Evolutionary conservation across 495 filamentous ascomycete species (phyloP).

Genomic region (Podospora anserina): DNA sequence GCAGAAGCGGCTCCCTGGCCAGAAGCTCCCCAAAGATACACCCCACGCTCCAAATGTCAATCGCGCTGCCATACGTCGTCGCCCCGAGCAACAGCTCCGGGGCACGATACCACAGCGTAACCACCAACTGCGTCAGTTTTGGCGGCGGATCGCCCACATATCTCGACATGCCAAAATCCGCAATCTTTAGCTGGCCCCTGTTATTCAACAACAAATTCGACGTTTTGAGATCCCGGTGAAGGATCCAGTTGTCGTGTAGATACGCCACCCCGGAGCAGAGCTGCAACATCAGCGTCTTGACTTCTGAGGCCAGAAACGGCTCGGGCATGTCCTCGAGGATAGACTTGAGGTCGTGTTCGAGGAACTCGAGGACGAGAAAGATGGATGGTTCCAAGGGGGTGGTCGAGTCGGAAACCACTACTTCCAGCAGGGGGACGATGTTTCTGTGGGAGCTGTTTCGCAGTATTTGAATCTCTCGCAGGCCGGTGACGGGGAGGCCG

Average conservation of each 20-base stretch:
- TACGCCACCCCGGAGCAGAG: constrained; percentile 78
- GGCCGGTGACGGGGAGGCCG: constrained; percentile 87
- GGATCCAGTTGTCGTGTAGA: constrained; percentile 86
- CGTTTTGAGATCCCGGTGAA: constrained; percentile 96
- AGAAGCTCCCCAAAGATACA: constrained; percentile 96
- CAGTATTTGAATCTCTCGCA: constrained; percentile 74
- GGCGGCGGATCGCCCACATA: constrained; percentile 79
- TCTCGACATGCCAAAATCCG: constrained; percentile 96
- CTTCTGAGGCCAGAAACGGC: constrained; percentile 88
- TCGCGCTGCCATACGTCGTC: constrained; percentile 66
- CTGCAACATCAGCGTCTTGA: constrained; percentile 85
- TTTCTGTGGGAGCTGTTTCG: constrained; percentile 62
- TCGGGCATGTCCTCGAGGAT: constrained; percentile 91
- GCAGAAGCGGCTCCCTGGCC: constrained; percentile 75
- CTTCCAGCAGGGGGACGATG: constrained; percentile 75
- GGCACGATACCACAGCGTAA: constrained; percentile 94
- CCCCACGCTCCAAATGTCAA: constrained; percentile 95
- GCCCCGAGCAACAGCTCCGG: constrained; percentile 88
- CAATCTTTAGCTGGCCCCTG: constrained; percentile 90
- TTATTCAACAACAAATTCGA: constrained; percentile 95
- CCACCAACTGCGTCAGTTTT: constrained; percentile 88
- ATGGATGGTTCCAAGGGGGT: constrained; percentile 73
- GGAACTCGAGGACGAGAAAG: constrained; percentile 95
- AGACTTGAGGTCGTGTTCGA: constrained; percentile 96
- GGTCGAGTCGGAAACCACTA: constrained; percentile 72